Evolutionary conservation across 495 filamentous ascomycete species (phyloP), one percentile per base, ranked within the genome.

Genomic region (Aspergillus bridgeri): DNA sequence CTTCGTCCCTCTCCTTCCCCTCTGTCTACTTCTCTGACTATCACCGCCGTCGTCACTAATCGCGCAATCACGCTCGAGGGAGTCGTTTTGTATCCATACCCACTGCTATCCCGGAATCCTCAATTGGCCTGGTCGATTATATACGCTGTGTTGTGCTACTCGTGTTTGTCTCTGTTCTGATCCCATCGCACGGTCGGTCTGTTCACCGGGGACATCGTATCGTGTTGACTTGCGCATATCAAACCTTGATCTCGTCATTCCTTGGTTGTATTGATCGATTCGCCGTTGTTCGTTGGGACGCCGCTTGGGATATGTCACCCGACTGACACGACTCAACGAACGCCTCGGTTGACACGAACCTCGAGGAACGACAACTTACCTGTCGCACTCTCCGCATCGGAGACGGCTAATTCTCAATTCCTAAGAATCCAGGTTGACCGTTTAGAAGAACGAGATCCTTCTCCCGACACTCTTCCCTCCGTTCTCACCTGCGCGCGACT

Each of bases 261-360:
- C 33, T 38, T 38, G 33, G 33, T 38, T 38, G 33, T 9, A 11
- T 15, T 38, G 11, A 38, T 38, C 33, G 33, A 11, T 38, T 38
- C 33, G 33, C 33, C 33, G 33, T 15, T 38, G 11, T 38, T 38
- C 33, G 33, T 38, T 38, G 7, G 13, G 33, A 38, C 33, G 17
- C 17, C 33, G 33, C 33, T 19, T 27, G 21, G 49, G 49, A 52
- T 52, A 52, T 52, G 49, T 38, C 49, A 38, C 49, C 49, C 49
- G 49, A 38, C 33, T 38, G 33, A 38, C 33, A 38, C 8, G 17
- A 38, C 8, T 1, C 33, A 38, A 38, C 22, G 21, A 38, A 52
- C 42, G 49, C 3, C 19, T 42, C 42, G 25, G 8, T 27, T 22
- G 25, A 18, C 29, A 52, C 27, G 5, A 52, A 42, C 6, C 49